phyloP scores from a whole-genome alignment of 139 green algal genomes.

The Diplosphaera chodatii region DNA sequence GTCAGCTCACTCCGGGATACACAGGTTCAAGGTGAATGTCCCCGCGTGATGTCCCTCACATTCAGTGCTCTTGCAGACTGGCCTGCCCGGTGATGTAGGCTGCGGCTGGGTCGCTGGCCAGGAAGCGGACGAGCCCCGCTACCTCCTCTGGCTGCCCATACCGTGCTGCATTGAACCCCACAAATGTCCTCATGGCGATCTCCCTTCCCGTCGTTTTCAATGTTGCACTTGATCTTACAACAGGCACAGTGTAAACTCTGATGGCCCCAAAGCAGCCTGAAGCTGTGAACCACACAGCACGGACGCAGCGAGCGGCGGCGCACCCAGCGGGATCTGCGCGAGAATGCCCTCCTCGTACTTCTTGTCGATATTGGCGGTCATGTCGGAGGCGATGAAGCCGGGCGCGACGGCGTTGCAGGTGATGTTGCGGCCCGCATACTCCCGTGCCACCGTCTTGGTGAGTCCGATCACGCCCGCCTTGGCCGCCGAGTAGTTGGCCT shows the following conservation, averaged over 20 bases:
- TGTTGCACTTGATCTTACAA: too few relatives aligned
- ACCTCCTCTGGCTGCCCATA: conserved; percentile 87
- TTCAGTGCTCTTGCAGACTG: too few relatives aligned
- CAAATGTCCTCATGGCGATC: too few relatives aligned
- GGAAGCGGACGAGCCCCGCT: conserved; percentile 79
- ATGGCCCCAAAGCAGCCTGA: too few relatives aligned
- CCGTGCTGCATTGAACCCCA: conserved; percentile 61
- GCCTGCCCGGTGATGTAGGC: conserved; percentile 97
- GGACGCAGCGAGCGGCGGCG: conserved; percentile 6
- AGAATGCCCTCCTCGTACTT: conserved; percentile 90
- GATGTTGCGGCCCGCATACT: conserved; percentile 70
- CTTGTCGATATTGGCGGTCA: conserved; percentile 72
- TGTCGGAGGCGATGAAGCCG: conserved; percentile 88
- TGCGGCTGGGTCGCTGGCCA: conserved; percentile 85
- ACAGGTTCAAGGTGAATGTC: too few relatives aligned
- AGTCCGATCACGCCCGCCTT: conserved; percentile 87
- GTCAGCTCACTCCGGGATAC: too few relatives aligned
- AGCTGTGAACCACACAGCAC: too few relatives aligned
- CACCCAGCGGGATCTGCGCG: conserved; percentile 74
- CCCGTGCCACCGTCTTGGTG: conserved; percentile 77
- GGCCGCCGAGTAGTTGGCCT: conserved; percentile 80
- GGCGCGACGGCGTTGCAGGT: conserved; percentile 81
- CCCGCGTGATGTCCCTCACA: too few relatives aligned
- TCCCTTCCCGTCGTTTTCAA: too few relatives aligned
- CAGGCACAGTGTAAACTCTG: too few relatives aligned